Evolutionary conservation across 2,329 filamentous ascomycete species (phyloP).

Genomic region (Plenodomus tracheiphilus): DNA sequence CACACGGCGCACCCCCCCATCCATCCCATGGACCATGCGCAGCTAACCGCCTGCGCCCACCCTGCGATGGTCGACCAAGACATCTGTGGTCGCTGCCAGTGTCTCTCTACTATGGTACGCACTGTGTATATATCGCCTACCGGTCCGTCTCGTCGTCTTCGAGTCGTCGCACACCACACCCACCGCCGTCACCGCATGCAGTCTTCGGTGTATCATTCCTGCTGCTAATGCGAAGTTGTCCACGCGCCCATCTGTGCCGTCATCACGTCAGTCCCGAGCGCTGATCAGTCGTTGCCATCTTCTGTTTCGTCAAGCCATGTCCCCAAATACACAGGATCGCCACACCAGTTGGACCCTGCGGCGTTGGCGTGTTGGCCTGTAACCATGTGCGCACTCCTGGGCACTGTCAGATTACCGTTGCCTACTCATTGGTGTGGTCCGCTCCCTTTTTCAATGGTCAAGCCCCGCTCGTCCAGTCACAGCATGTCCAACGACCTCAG

Average conservation of each 20-base stretch:
- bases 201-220: not conserved
- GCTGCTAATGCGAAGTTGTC: not conserved
- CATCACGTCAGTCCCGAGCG: constrained; percentile 10
- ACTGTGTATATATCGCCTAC: not conserved
- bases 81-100: too few species aligned
- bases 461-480: not conserved
- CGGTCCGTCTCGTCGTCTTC: not conserved
- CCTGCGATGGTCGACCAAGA: too few species aligned
- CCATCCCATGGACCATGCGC: too few species aligned
- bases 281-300: constrained; percentile 13
- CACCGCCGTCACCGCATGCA: not conserved
- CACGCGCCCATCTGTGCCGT: not conserved
- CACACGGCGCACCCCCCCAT: too few species aligned
- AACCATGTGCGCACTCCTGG: not conserved
- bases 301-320: constrained; percentile 10
- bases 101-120: too few species aligned
- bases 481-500: not conserved
- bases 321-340: constrained; percentile 18
- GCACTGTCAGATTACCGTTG: not conserved
- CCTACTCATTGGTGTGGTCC: too few species aligned
- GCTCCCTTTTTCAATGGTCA: not conserved
- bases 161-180: not conserved
- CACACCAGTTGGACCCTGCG: constrained; percentile 24
- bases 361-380: constrained; percentile 5
- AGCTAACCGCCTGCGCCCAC: too few species aligned